Percentiles rank a stretch among this genome's conserved stretches.
These are phyloP conservation scores for Aspergillus sclerotialis DNA, from an alignment of 2,329 filamentous ascomycete genomes.

Conservation along the genomic window DNA sequence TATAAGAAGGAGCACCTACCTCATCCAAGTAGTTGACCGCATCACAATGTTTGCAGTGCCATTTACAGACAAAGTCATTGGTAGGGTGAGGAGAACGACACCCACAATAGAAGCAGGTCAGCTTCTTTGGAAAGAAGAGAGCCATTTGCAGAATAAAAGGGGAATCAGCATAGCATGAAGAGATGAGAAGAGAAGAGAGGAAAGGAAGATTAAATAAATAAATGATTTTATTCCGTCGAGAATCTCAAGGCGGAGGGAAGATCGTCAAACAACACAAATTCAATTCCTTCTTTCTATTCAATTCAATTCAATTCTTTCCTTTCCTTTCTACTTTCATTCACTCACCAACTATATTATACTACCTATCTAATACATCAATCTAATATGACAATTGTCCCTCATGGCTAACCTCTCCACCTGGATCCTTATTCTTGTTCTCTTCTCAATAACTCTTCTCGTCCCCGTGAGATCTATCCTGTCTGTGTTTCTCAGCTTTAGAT, in stretches of 20 bases:
- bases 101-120: slow-evolving; percentile 81
- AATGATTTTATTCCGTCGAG: no score
- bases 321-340: no score
- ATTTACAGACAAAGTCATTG: slow-evolving; percentile 55
- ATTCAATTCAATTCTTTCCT: no score
- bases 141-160: slow-evolving; percentile 32
- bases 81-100: slow-evolving; percentile 55
- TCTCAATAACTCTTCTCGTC: no score
- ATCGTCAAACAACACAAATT: no score
- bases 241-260: no score
- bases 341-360: neutral
- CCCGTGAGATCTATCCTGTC: neutral
- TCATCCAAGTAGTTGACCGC: slow-evolving; percentile 85
- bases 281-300: no score
- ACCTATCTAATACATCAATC: no score
- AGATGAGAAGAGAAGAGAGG: neutral
- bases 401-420: neutral
- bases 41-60: slow-evolving; percentile 71
- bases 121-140: slow-evolving; percentile 35
- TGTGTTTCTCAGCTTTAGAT: neutral
- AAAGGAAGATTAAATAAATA: neutral
- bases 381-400: no score
- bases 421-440: slow-evolving; percentile 1
- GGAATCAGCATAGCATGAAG: neutral
- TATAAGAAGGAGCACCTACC: slow-evolving; percentile 43